A percentile compares a stretch with the other conserved stretches of the same genome.
These are phyloP conservation scores for Echinosophora koreensis DNA, from an alignment of 306 rosid species.

Conservation along the genomic window DNA sequence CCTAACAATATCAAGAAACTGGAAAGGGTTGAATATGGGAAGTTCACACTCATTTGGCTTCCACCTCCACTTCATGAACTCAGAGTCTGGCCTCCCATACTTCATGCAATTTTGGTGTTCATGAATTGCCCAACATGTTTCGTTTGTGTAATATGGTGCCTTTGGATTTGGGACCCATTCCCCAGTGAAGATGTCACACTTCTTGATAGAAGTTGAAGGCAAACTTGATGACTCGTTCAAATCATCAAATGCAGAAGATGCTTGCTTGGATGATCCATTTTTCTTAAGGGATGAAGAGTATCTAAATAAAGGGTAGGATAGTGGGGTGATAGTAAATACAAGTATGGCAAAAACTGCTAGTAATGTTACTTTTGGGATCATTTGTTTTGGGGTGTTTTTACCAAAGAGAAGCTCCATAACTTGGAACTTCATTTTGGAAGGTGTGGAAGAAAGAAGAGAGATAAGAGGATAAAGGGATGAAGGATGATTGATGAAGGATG, in stretches of 20 bases:
- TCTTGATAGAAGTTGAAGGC: constrained; percentile 44
- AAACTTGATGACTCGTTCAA: constrained; percentile 47
- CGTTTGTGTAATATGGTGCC: constrained; percentile 84
- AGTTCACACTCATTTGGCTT: constrained; percentile 82
- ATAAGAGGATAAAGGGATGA: constrained; percentile 31
- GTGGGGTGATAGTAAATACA: constrained; percentile 58
- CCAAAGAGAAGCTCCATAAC: constrained; percentile 60
- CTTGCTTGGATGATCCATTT: constrained; percentile 19
- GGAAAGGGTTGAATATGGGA: constrained; percentile 79
- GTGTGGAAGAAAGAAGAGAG: constrained; percentile 15
- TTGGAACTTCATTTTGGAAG: constrained; percentile 64
- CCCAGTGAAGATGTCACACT: constrained; percentile 82
- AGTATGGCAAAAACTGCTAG: constrained; percentile 61
- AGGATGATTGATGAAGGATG: neutral
- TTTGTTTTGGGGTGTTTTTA: constrained; percentile 54
- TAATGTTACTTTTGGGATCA: constrained; percentile 59
- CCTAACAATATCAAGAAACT: constrained; percentile 76
- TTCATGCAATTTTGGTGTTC: constrained; percentile 92
- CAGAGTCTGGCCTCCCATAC: constrained; percentile 82
- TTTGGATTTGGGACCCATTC: constrained; percentile 85
- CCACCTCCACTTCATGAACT: constrained; percentile 91
- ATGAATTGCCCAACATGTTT: constrained; percentile 86
- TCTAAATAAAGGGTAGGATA: constrained; percentile 59
- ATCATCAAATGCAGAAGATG: constrained; percentile 49
- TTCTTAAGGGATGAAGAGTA: constrained; percentile 48